Percentiles rank a stretch among this genome's conserved stretches.
Conservation (phyloP, 805 yeast species). For the Lachancea sp. region DNA sequence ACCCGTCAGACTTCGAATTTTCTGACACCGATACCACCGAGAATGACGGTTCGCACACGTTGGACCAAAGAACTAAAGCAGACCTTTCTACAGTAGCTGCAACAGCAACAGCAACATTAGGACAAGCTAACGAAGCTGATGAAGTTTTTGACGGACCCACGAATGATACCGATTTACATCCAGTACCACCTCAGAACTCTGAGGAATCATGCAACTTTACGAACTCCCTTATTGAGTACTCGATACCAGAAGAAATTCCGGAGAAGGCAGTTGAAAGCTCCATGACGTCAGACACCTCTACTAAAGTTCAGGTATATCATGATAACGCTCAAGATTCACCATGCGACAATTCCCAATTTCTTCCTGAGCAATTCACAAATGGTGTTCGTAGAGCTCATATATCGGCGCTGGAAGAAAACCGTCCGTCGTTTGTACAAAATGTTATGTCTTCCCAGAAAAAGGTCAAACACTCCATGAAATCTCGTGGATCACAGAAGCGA, state of each 20-base stretch:
- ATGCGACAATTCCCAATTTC: neutral
- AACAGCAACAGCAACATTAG: neutral
- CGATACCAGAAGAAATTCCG: constrained; percentile 29
- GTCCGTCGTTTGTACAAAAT: constrained; percentile 17
- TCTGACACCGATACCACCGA: constrained; percentile 19
- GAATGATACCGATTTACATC: constrained; percentile 1
- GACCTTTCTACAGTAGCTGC: neutral
- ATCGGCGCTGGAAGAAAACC: constrained; percentile 12
- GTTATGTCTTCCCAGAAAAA: constrained; percentile 21
- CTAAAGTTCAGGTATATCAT: constrained; percentile 8
- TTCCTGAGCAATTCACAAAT: neutral
- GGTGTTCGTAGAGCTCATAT: constrained; percentile 17
- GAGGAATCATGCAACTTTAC: constrained; percentile 23
- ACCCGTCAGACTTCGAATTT: constrained; percentile 31
- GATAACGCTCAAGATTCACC: neutral
- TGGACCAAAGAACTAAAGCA: neutral
- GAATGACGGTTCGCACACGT: constrained; percentile 9
- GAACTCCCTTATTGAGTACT: constrained; percentile 28
- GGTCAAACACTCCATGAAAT: constrained; percentile 30
- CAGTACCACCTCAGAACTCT: constrained; percentile 3
- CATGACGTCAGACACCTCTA: constrained; percentile 1
- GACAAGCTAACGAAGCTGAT: constrained; percentile 5
- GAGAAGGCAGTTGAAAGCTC: constrained; percentile 2
- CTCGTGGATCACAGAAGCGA: constrained; percentile 26
- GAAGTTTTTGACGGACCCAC: neutral